These are phyloP conservation scores for Pyrus bretschneideri DNA, from an alignment of 306 rosid genomes.

Conservation along the genomic window DNA sequence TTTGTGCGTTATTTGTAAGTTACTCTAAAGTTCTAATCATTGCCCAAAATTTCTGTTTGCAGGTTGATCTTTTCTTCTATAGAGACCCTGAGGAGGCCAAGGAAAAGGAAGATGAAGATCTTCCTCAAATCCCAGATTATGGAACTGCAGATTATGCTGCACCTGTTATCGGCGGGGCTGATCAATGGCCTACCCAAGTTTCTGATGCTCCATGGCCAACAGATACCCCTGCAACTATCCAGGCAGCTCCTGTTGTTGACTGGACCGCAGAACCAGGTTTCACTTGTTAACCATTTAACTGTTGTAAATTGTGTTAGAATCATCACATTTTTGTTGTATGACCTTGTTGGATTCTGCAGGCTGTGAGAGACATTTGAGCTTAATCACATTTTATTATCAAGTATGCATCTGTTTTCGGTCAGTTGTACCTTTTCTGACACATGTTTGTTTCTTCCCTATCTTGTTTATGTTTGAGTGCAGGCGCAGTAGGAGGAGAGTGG, in stretches of 20 bases:
- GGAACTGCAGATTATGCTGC: conserved; percentile 5
- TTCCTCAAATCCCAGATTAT: not conserved
- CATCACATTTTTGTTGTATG: not conserved
- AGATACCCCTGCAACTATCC: conserved; percentile 1
- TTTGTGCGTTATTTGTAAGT: not conserved
- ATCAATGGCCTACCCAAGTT: conserved; percentile 32
- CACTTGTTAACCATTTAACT: not conserved
- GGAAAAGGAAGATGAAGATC: conserved; percentile 64
- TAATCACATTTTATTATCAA: not conserved
- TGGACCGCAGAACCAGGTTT: conserved; percentile 32
- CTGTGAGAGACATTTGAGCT: not conserved
- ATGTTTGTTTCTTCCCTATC: not conserved
- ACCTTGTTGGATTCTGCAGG: not conserved
- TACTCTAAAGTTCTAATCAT: not conserved
- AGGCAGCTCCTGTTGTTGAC: conserved; percentile 12
- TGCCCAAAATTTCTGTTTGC: conserved; percentile 5
- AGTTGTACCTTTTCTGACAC: not conserved
- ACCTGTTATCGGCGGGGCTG: not conserved
- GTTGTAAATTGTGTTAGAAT: not conserved
- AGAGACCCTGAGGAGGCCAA: conserved; percentile 81
- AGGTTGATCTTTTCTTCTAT: conserved; percentile 86
- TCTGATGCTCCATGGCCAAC: conserved; percentile 33
- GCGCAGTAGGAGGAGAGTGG: conserved; percentile 29
- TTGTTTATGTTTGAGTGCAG: not conserved
- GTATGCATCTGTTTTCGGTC: not conserved